A percentile compares a stretch with the other conserved stretches of the same genome.
phyloP scores from a whole-genome alignment of 768 basidiomycete genomes.

The Mycena rebaudengoi region DNA sequence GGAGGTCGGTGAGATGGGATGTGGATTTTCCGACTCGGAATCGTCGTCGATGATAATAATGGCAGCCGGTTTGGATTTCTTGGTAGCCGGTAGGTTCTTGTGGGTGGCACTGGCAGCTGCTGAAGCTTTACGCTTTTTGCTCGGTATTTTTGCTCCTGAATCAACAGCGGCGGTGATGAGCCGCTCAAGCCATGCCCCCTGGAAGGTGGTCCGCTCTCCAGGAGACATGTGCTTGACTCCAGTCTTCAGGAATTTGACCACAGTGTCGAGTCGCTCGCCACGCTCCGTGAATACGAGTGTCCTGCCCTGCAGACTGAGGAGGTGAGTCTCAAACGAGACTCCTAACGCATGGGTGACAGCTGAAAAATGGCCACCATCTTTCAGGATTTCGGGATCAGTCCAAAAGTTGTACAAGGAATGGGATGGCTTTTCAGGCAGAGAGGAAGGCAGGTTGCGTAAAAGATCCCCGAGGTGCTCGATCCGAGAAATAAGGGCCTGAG shows the following conservation, averaged over 20 bases:
- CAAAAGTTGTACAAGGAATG: not conserved
- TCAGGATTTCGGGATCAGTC: not conserved
- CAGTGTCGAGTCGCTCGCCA: not conserved
- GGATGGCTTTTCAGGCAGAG: not conserved
- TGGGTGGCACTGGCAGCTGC: not conserved
- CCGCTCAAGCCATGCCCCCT: not conserved
- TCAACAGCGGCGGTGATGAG: not conserved
- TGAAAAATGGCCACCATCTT: not conserved
- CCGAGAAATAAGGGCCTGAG: not conserved
- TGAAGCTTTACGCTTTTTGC: not conserved
- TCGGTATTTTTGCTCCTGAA: not conserved
- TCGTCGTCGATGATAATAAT: not conserved
- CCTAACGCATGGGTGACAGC: constrained; percentile 2
- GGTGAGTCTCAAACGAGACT: constrained; percentile 8
- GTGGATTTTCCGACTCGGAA: not conserved
- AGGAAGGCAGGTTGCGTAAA: not conserved
- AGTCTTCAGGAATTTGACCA: not conserved
- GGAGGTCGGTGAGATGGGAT: not conserved
- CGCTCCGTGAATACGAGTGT: not conserved
- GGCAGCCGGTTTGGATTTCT: not conserved
- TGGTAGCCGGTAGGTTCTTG: not conserved
- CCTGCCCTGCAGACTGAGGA: not conserved
- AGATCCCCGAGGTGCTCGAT: not conserved
- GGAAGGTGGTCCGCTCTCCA: not conserved
- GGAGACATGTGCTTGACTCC: not conserved